Base-by-base conservation (phyloP, 805 yeast species). In the Wickerhamia fluorescens region DNA sequence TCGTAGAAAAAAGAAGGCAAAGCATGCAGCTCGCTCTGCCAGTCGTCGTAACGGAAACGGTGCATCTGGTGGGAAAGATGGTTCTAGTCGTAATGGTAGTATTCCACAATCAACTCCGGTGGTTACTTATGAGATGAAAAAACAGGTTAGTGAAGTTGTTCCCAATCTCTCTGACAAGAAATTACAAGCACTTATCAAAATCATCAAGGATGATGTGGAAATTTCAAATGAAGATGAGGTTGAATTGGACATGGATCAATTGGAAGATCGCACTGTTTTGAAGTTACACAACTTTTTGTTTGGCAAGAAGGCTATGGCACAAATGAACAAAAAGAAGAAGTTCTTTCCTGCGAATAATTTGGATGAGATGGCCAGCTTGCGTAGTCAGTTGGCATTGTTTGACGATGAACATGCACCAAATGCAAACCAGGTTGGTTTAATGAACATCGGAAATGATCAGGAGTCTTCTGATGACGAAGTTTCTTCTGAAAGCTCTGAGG, bases 41-140 rank as follows among this genome's bases (percentile, higher is more conserved):
- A 10, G 17, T 7, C 18, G 20, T 13, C 18, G 29, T 15, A 29
- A 29, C 29, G 38, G 40, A 11, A 29, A 35, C 9, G 31, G 25
- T 9, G 27, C 36, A 14, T 31, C 29, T 9, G 31, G 35, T 10
- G 28, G 24, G 15, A 33, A 28, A 10, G 28, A 33, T 7, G 34
- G 36, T 14, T 34, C 43, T 6, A 45, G 42, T 25, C 40, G 38
- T 16, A 31, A 36, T 13, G 30, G 29, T 10, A 37, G 44, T 8
- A 26, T 41, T 10, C 24, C 31, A 20, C 23, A 19, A 31, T 35
- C 16, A 18, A 20, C 29, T 14, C 62, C 64, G 8, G 55, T 52
- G 31, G 86, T 89, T 30, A 84, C 96, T 0, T 92, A 85, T 51
- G 97, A 88, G 49, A 89, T 89, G 97, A 92, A 92, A 71, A 84